A percentile compares a stretch with the other conserved stretches of the same genome.
phyloP scores from a whole-genome alignment of 192 early-diverging fungal species.

The Backusella mclennaniae region DNA sequence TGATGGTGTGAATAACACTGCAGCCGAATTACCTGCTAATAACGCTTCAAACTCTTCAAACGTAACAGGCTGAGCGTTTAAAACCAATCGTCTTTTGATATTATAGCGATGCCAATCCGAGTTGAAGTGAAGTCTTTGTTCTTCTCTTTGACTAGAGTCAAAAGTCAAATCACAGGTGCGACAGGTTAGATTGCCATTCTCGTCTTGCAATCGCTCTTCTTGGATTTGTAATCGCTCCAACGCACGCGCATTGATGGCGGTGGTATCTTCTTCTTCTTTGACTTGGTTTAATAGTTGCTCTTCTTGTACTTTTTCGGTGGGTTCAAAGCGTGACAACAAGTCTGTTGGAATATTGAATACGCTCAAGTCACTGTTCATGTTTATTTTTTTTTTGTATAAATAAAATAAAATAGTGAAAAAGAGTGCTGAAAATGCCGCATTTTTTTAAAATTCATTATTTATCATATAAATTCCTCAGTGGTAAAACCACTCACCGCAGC shows the following conservation, averaged over 20 bases:
- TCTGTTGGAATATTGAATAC: slow-evolving; percentile 14
- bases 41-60: slow-evolving; percentile 51
- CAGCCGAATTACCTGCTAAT: slow-evolving; percentile 39
- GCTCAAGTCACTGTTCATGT: not conserved
- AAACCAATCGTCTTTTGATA: slow-evolving; percentile 46
- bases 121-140: slow-evolving; percentile 48
- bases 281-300: not conserved
- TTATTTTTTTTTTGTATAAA: not conserved
- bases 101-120: slow-evolving; percentile 61
- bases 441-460: too few relatives aligned
- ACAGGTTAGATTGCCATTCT: slow-evolving; percentile 36
- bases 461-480: too few relatives aligned
- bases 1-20: not conserved
- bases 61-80: slow-evolving; percentile 34
- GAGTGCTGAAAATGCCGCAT: not conserved
- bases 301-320: not conserved
- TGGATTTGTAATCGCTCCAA: slow-evolving; percentile 15
- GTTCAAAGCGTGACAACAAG: not conserved
- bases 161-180: slow-evolving; percentile 42
- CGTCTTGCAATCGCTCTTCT: slow-evolving; percentile 15
- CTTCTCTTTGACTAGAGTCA: slow-evolving; percentile 28
- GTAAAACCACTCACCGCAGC: not conserved
- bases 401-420: not conserved
- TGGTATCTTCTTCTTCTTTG: not conserved
- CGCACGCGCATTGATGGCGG: not conserved